Conservation (phyloP, 2,329 filamentous ascomycete species). For the Aspergillus aculeatus region DNA sequence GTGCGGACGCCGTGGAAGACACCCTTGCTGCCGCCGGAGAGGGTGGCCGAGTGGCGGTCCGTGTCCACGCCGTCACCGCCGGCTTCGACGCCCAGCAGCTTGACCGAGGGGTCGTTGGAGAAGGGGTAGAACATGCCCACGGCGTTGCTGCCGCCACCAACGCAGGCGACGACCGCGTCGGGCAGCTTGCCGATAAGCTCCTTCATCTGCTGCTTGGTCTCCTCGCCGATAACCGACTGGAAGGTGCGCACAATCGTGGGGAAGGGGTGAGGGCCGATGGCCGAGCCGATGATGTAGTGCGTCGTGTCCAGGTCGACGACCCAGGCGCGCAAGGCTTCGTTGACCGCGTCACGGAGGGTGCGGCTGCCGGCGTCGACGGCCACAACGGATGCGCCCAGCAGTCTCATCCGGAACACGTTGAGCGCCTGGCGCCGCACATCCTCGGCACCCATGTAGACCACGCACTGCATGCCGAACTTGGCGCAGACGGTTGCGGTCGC, state of each 20-base stretch:
- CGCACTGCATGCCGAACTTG: slow-evolving; percentile 97
- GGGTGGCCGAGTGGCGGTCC: slow-evolving; percentile 77
- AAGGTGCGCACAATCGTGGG: slow-evolving; percentile 96
- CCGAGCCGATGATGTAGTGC: slow-evolving; percentile 97
- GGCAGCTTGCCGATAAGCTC: slow-evolving; percentile 83
- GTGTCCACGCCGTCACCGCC: slow-evolving; percentile 92
- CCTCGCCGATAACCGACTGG: slow-evolving; percentile 92
- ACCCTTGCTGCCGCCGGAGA: slow-evolving; percentile 82
- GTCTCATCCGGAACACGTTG: slow-evolving; percentile 97
- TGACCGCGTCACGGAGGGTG: slow-evolving; percentile 83
- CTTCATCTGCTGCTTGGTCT: slow-evolving; percentile 90
- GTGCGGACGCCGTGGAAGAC: slow-evolving; percentile 95
- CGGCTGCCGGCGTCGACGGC: slow-evolving; percentile 87
- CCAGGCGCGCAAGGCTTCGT: slow-evolving; percentile 93
- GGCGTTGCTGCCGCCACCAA: slow-evolving; percentile 92
- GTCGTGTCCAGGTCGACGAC: slow-evolving; percentile 89
- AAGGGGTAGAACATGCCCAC: slow-evolving; percentile 99
- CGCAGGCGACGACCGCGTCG: slow-evolving; percentile 93
- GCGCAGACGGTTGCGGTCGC: slow-evolving; percentile 96
- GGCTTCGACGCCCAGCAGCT: slow-evolving; percentile 90
- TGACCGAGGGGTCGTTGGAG: slow-evolving; percentile 76
- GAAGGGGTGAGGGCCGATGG: slow-evolving; percentile 96
- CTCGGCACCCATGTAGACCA: slow-evolving; percentile 97
- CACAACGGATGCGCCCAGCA: slow-evolving; percentile 88
- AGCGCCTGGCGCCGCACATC: slow-evolving; percentile 93